Conservation (phyloP, 1,284 basidiomycete genomes). For the Salmacisia buchloeana region DNA sequence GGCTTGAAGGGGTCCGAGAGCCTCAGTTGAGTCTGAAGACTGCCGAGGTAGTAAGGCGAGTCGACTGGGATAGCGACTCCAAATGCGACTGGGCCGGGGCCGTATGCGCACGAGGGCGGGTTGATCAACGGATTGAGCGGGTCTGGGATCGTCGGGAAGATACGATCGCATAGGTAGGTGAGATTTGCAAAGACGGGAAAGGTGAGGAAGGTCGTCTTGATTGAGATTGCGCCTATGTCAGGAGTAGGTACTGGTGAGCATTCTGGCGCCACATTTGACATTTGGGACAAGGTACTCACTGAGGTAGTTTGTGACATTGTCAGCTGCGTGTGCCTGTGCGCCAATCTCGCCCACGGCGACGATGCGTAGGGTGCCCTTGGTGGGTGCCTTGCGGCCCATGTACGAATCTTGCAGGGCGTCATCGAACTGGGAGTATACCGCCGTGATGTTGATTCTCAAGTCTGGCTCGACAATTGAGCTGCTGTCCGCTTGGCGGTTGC, state of each 20-base stretch:
- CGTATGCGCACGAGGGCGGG: slow-evolving; percentile 34
- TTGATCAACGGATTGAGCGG: slow-evolving; percentile 19
- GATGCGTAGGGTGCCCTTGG: slow-evolving; percentile 29
- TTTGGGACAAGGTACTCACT: slow-evolving; percentile 10
- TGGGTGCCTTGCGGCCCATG: slow-evolving; percentile 16
- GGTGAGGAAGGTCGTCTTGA: slow-evolving; percentile 33
- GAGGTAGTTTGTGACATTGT: slow-evolving; percentile 17
- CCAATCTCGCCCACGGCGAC: slow-evolving; percentile 32
- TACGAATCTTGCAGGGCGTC: slow-evolving; percentile 11
- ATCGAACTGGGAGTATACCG: slow-evolving; percentile 42
- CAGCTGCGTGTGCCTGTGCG: slow-evolving; percentile 21
- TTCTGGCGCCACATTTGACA: background rate
- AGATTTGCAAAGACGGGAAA: slow-evolving; percentile 36
- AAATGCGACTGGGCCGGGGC: slow-evolving; percentile 69
- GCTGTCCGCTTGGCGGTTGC: slow-evolving; percentile 9
- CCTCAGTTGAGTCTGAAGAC: slow-evolving; percentile 73
- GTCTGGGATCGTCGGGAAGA: slow-evolving; percentile 32
- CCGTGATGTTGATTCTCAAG: slow-evolving; percentile 41
- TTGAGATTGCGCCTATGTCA: slow-evolving; percentile 24
- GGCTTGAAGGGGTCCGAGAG: slow-evolving; percentile 72
- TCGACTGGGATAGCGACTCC: slow-evolving; percentile 69
- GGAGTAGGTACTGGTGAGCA: background rate
- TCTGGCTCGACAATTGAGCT: slow-evolving; percentile 22
- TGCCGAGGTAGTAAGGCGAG: slow-evolving; percentile 68
- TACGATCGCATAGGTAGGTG: slow-evolving; percentile 39